Evolutionary conservation across 495 filamentous ascomycete species (phyloP).

Genomic region (Glarea lozoyensis): DNA sequence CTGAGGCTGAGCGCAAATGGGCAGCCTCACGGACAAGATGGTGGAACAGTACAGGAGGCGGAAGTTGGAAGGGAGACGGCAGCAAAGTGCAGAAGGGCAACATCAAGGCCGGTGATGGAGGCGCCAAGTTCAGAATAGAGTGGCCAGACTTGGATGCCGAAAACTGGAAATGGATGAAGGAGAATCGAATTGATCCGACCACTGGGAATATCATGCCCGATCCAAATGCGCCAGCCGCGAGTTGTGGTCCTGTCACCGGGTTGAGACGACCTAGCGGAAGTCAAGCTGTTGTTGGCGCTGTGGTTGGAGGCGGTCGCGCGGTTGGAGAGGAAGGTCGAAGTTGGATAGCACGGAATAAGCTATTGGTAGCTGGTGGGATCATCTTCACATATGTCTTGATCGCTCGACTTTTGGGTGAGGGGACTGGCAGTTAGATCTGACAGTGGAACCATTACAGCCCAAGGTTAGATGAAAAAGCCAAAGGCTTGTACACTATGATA

Average conservation of each 20-base stretch:
- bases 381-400: conserved; percentile 75
- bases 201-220: conserved; percentile 27
- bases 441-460: too few relatives aligned
- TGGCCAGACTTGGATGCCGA: conserved; percentile 87
- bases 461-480: too few relatives aligned
- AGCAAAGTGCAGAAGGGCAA: conserved; percentile 36
- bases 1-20: conserved; percentile 67
- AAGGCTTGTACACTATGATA: too few relatives aligned
- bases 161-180: conserved; percentile 90
- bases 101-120: conserved; percentile 74
- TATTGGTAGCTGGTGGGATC: conserved; percentile 55
- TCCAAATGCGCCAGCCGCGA: conserved; percentile 46
- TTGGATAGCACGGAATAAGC: conserved; percentile 71
- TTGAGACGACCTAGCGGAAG: conserved; percentile 55
- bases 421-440: conserved; percentile 2
- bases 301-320: conserved; percentile 68
- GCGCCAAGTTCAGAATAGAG: conserved; percentile 77
- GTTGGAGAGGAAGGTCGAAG: conserved; percentile 68
- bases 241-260: conserved; percentile 13
- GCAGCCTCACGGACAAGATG: conserved; percentile 73
- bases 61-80: conserved; percentile 43
- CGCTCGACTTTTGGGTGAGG: conserved; percentile 53
- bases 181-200: conserved; percentile 67
- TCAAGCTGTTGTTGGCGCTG: conserved; percentile 62
- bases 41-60: conserved; percentile 97